Conservation (phyloP, 1,284 basidiomycete genomes). For the Moesziomyces antarcticus region DNA sequence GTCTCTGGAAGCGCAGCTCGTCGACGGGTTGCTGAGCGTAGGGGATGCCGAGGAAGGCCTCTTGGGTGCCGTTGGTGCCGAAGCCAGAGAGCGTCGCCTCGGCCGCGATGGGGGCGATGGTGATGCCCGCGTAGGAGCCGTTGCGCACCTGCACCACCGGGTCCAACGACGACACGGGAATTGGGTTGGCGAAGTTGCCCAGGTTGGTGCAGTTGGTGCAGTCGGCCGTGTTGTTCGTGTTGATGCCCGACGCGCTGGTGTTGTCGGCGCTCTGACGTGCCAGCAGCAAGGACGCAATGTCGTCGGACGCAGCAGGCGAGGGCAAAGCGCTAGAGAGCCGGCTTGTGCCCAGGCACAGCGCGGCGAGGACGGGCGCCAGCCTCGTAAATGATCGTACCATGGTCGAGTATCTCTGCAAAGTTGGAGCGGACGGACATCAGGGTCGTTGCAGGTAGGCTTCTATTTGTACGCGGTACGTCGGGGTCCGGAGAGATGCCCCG, state of each 20-base stretch:
- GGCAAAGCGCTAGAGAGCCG: background rate
- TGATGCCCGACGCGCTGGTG: constrained; percentile 7
- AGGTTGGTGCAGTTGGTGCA: constrained; percentile 43
- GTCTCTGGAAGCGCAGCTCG: constrained; percentile 15
- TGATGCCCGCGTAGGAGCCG: constrained; percentile 37
- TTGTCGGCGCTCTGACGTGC: background rate
- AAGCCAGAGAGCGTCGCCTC: constrained; percentile 19
- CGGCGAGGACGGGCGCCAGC: background rate
- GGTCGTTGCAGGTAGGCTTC: too few species aligned
- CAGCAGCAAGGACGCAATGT: background rate
- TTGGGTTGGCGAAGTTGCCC: constrained; percentile 32
- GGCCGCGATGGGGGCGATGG: constrained; percentile 17
- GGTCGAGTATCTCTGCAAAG: background rate
- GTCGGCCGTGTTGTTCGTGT: constrained; percentile 29
- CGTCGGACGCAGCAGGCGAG: background rate
- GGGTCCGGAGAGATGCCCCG: background rate
- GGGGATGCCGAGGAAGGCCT: constrained; percentile 44
- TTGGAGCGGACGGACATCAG: too few species aligned
- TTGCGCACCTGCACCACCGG: constrained; percentile 22
- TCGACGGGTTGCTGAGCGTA: constrained; percentile 28
- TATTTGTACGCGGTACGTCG: too few species aligned
- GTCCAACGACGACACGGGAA: constrained; percentile 20
- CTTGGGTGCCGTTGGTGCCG: constrained; percentile 22
- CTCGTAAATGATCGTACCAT: background rate
- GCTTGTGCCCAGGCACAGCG: background rate